Evolutionary conservation across 164 flowering plant genomes (phyloP).

Genomic region (Cinnamomum chago): DNA sequence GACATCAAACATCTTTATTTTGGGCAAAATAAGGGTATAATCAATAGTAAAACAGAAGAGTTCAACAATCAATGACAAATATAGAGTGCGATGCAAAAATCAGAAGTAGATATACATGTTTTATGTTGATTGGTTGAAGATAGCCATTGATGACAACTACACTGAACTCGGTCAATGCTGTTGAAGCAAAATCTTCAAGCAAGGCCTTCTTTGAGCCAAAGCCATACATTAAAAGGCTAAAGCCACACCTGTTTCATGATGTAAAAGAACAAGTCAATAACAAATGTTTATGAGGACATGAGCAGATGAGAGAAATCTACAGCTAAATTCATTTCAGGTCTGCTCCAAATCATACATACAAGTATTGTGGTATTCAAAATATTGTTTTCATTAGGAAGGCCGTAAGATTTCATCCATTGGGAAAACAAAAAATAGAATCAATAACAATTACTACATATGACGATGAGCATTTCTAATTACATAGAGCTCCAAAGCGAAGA

Average conservation of each 20-base stretch:
- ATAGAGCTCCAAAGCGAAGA: not conserved
- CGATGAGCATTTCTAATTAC: not conserved
- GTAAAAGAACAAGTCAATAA: not conserved
- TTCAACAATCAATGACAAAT: slow-evolving; percentile 1
- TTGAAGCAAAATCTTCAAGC: slow-evolving; percentile 93
- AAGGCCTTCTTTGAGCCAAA: slow-evolving; percentile 90
- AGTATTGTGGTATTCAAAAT: not conserved
- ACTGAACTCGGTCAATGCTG: slow-evolving; percentile 58
- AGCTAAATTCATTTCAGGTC: not conserved
- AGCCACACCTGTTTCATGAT: slow-evolving; percentile 59
- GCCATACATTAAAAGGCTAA: slow-evolving; percentile 89
- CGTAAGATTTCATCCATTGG: not conserved
- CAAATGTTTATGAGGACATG: not conserved
- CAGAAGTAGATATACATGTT: slow-evolving; percentile 47
- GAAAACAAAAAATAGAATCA: not conserved
- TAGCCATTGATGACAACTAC: slow-evolving; percentile 91
- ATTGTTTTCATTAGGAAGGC: not conserved
- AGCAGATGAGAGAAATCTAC: not conserved
- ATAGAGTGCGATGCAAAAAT: not conserved
- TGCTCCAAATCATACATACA: not conserved
- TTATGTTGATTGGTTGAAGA: slow-evolving; percentile 75
- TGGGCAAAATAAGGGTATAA: not conserved
- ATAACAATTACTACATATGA: not conserved
- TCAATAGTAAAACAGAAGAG: not conserved
- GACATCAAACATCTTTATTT: not conserved